A percentile compares a stretch with the other conserved stretches of the same genome.
Evolutionary conservation across 192 early-diverging fungal genomes (phyloP).

Genomic region (Linnemannia zychae): DNA sequence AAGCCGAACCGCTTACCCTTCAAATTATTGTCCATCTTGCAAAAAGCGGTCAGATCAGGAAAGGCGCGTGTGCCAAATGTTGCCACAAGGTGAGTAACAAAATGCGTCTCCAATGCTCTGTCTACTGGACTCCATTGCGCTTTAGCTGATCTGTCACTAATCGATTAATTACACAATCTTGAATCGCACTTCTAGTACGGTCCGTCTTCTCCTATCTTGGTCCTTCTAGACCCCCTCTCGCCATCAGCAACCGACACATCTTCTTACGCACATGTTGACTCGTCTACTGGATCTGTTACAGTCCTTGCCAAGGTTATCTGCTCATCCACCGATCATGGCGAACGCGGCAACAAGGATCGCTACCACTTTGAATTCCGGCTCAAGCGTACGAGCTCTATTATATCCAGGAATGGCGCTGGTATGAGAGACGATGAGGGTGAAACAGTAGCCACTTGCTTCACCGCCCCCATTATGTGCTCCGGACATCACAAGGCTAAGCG

Average conservation of each 20-base stretch:
- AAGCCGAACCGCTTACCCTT: constrained; percentile 35
- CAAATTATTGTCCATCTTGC: constrained; percentile 50
- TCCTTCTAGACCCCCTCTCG: constrained; percentile 42
- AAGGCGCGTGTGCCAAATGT: constrained; percentile 50
- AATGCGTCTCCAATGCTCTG: not conserved
- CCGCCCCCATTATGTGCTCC: constrained; percentile 48
- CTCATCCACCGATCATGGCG: constrained; percentile 50
- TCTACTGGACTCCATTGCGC: not conserved
- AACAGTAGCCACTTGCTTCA: constrained; percentile 27
- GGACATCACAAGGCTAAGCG: constrained; percentile 53
- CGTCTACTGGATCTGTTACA: constrained; percentile 38
- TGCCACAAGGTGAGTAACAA: constrained; percentile 48
- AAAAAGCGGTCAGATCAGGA: constrained; percentile 42
- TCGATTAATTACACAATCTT: no score
- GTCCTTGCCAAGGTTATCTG: constrained; percentile 47
- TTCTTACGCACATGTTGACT: constrained; percentile 37
- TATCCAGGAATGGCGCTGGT: not conserved
- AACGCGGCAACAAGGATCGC: constrained; percentile 51
- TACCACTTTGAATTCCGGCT: constrained; percentile 47
- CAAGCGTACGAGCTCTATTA: constrained; percentile 24
- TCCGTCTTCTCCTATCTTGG: constrained; percentile 46
- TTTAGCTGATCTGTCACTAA: not conserved
- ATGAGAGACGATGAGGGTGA: constrained; percentile 17
- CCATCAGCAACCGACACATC: constrained; percentile 45
- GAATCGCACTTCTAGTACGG: constrained; percentile 30